These are phyloP conservation scores for Colletotrichum gigasporum DNA, from an alignment of 2,329 filamentous ascomycete genomes.

Conservation along the genomic window DNA sequence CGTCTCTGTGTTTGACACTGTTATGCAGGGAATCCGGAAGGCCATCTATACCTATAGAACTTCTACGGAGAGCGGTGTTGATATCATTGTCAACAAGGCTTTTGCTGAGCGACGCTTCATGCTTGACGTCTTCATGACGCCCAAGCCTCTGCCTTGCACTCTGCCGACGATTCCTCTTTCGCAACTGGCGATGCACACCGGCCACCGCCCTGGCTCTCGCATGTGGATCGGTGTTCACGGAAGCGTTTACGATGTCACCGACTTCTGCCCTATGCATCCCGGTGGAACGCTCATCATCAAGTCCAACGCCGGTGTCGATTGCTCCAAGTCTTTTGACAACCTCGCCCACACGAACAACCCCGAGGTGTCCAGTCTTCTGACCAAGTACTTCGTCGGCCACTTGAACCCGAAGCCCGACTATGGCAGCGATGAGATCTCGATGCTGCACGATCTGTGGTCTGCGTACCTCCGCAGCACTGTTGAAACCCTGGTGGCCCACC, in stretches of 20 bases:
- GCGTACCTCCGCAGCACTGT: constrained; percentile 58
- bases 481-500: constrained; percentile 61
- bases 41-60: constrained; percentile 63
- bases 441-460: constrained; percentile 59
- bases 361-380: constrained; percentile 60
- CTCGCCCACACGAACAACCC: constrained; percentile 65
- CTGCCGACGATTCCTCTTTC: constrained; percentile 60
- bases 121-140: constrained; percentile 67
- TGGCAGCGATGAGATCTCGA: constrained; percentile 51
- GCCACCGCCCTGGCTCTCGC: constrained; percentile 54
- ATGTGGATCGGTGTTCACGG: constrained; percentile 65
- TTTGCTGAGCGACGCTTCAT: constrained; percentile 66
- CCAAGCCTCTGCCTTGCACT: constrained; percentile 60
- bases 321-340: constrained; percentile 61
- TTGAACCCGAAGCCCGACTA: constrained; percentile 60
- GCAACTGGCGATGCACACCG: constrained; percentile 59
- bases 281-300: constrained; percentile 63
- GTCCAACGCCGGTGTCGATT: constrained; percentile 64
- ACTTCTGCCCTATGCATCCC: constrained; percentile 63
- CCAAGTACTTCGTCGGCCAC: constrained; percentile 64
- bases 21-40: constrained; percentile 64
- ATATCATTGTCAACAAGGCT: constrained; percentile 59
- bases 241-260: constrained; percentile 62
- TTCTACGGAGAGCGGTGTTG: constrained; percentile 60
- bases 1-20: constrained; percentile 56